Evolutionary conservation across 169 alveolate species (phyloP).

Genomic region (Ichthyophthirius multifiliis): DNA sequence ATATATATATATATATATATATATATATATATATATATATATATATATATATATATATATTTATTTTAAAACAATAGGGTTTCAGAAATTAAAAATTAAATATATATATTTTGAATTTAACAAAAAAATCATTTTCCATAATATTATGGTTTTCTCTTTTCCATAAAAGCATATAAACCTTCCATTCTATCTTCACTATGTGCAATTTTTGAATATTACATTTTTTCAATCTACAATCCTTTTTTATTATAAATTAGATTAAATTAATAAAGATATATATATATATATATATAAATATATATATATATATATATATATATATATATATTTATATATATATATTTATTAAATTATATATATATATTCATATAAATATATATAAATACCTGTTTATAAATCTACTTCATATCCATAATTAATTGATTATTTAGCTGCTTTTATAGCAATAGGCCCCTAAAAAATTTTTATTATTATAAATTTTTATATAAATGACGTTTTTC

Average conservation of each 20-base stretch:
- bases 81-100: no score
- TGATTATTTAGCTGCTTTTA: constrained; percentile 70
- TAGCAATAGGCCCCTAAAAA: constrained; percentile 72
- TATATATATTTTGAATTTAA: no score
- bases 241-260: background rate
- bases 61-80: no score
- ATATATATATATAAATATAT: no score
- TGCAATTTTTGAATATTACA: constrained; percentile 59
- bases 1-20: no score
- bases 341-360: no score
- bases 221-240: constrained; percentile 59
- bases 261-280: no score
- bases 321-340: no score
- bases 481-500: background rate
- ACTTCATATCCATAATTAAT: constrained; percentile 69
- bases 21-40: no score
- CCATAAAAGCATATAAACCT: constrained; percentile 80
- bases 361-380: no score
- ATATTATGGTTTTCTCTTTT: constrained; percentile 75
- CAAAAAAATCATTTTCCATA: constrained; percentile 54
- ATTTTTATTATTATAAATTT: background rate
- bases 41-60: no score
- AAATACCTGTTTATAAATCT: constrained; percentile 60
- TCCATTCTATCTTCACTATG: constrained; percentile 75
- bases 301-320: constrained; percentile 53